Percentiles rank a stretch among this genome's conserved stretches.
phyloP scores from a whole-genome alignment of 2,329 filamentous ascomycete genomes.

The Sarocladiaceae sp. region DNA sequence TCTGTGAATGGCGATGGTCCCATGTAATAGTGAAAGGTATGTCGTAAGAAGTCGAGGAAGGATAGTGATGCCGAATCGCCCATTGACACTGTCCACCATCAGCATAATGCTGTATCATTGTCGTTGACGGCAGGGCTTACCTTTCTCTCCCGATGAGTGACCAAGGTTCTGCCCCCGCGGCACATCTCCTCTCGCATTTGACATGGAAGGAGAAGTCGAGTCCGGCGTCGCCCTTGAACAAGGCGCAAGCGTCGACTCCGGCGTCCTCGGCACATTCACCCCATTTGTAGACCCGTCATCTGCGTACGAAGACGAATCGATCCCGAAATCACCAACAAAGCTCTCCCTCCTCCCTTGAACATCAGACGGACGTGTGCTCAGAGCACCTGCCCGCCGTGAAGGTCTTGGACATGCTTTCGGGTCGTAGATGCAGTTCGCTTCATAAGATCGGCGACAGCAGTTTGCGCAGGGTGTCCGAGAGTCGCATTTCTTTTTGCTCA shows the following conservation, averaged over 20 bases:
- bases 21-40: constrained; percentile 7
- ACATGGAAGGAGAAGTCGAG: not conserved
- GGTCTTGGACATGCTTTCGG: constrained; percentile 6
- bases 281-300: not conserved
- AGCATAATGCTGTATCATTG: too few relatives aligned
- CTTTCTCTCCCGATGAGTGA: not conserved
- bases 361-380: too few relatives aligned
- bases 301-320: not conserved
- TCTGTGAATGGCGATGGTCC: constrained; percentile 2
- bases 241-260: not conserved
- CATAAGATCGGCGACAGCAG: constrained; percentile 39
- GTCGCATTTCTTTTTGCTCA: constrained; percentile 47
- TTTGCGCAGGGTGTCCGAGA: constrained; percentile 43
- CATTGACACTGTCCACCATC: constrained; percentile 4
- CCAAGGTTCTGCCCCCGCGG: not conserved
- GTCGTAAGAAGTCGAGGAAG: constrained; percentile 1
- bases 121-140: too few relatives aligned
- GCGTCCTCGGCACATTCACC: not conserved
- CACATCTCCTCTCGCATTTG: not conserved
- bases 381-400: not conserved
- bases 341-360: not conserved
- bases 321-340: not conserved
- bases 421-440: constrained; percentile 26
- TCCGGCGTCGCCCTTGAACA: not conserved
- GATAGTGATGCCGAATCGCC: constrained; percentile 2